Base-by-base conservation (phyloP, 2,329 filamentous ascomycete species). In the Tympanopsis confertula region DNA sequence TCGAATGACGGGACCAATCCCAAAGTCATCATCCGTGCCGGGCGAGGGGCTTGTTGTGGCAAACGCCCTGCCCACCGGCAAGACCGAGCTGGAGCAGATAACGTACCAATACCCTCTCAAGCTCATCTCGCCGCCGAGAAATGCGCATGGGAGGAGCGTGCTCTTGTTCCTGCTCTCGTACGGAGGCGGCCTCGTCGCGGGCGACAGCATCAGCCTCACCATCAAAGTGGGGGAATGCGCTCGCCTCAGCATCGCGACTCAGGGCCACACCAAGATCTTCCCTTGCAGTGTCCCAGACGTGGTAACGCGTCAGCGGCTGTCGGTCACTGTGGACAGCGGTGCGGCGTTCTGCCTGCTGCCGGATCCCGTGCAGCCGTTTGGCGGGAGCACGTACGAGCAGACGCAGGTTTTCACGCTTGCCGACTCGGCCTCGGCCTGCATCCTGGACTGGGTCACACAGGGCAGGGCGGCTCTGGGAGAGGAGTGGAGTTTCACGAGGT, bases 71-170 rank as follows among this genome's bases (percentile, higher is more conserved):
- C 85, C 88, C 24, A 78, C 80, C 20, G 70, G 73, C 19, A 73
- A 73, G 35, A 85, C 85, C 13, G 77, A 78, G 35, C 70, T 94
- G 20, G 75, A 80, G 42, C 74, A 70, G 20, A 74, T 94, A 46
- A 80, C 79, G 24, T 96, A 93, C 55, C 86, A 94, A 56, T 98
- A 96, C 52, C 91, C 91, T 1, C 70, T 98, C 35, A 98, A 98
- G 58, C 73, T 98, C 40, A 85, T 98, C 43, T 82, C 87, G 0
- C 86, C 89, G 2, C 71, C 79, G 13, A 74, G 82, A 10, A 66
- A 78, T 4, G 68, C 71, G 35, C 65, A 72, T 29, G 70, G 78
- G 40, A 68, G 71, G 45, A 84, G 84, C 40, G 71, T 87, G 5
- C 74, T 91, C 20, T 78, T 94, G 29, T 96, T 94, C 54, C 69